These are phyloP conservation scores for Truncatella angustata DNA, from an alignment of 2,329 filamentous ascomycete species.

Conservation along the genomic window DNA sequence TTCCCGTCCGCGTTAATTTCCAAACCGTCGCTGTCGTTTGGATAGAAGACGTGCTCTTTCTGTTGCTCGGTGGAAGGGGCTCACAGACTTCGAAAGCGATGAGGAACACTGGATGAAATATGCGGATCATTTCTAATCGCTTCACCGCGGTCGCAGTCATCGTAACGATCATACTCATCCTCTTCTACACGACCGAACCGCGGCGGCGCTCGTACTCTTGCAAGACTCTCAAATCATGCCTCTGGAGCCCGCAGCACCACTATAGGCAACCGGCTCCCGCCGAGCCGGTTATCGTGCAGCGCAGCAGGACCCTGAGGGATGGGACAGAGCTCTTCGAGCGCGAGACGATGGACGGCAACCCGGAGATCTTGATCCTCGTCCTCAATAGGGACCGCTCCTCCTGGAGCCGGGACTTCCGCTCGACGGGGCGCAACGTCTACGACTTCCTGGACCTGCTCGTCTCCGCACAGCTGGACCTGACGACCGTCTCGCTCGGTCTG, in stretches of 20 bases:
- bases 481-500: slow-evolving; percentile 22
- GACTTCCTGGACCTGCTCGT: slow-evolving; percentile 27
- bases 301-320: slow-evolving; percentile 16
- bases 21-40: too few species aligned
- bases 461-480: slow-evolving; percentile 22
- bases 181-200: slow-evolving; percentile 23
- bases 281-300: slow-evolving; percentile 18
- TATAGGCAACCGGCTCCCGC: slow-evolving; percentile 20
- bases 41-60: too few species aligned
- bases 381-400: slow-evolving; percentile 24
- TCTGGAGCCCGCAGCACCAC: slow-evolving; percentile 18
- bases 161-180: slow-evolving; percentile 18
- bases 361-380: slow-evolving; percentile 23
- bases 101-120: neutral
- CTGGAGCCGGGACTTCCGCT: slow-evolving; percentile 26
- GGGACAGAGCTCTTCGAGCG: slow-evolving; percentile 22
- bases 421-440: slow-evolving; percentile 25
- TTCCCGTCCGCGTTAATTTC: too few species aligned
- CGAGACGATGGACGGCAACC: slow-evolving; percentile 18
- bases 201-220: slow-evolving; percentile 25
- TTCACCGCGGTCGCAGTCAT: slow-evolving; percentile 15
- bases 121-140: slow-evolving; percentile 14
- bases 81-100: too few species aligned
- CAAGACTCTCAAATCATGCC: slow-evolving; percentile 23
- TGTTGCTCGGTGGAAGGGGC: too few species aligned